phyloP scores from a whole-genome alignment of 768 basidiomycete species.

The Mrakia frigida region DNA sequence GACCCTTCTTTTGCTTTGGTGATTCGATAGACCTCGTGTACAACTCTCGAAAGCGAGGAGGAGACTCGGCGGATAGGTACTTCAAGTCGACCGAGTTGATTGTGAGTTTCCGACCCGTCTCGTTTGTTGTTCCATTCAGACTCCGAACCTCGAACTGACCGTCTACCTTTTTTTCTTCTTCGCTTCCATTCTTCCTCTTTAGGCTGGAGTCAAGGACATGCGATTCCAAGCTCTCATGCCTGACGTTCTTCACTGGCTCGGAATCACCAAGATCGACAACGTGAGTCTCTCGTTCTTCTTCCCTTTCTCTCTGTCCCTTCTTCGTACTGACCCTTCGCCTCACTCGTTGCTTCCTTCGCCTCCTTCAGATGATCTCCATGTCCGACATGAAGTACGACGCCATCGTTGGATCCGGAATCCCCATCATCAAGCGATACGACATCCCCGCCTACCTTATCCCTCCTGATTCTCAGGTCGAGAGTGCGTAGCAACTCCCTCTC shows the following conservation, averaged over 20 bases:
- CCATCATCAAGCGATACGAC: constrained; percentile 53
- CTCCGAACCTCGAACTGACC: not conserved
- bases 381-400: constrained; percentile 80
- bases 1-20: constrained; percentile 5
- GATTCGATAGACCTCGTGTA: constrained; percentile 67
- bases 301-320: no score
- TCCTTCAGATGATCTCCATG: constrained; percentile 53
- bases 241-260: constrained; percentile 91
- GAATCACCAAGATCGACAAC: constrained; percentile 79
- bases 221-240: constrained; percentile 94
- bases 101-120: no score
- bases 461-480: constrained; percentile 41
- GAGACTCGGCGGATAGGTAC: constrained; percentile 87
- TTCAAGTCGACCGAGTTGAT: constrained; percentile 81
- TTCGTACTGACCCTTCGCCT: not conserved
- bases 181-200: not conserved
- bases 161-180: not conserved
- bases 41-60: constrained; percentile 90
- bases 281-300: constrained; percentile 44
- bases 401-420: constrained; percentile 81
- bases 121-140: no score
- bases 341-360: not conserved
- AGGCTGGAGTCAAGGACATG: constrained; percentile 75
- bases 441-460: constrained; percentile 80
- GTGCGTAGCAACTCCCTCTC: not conserved